A percentile compares a stretch with the other conserved stretches of the same genome.
These are phyloP conservation scores for Candida glaebosa DNA, from an alignment of 805 yeast genomes.

Conservation along the genomic window DNA sequence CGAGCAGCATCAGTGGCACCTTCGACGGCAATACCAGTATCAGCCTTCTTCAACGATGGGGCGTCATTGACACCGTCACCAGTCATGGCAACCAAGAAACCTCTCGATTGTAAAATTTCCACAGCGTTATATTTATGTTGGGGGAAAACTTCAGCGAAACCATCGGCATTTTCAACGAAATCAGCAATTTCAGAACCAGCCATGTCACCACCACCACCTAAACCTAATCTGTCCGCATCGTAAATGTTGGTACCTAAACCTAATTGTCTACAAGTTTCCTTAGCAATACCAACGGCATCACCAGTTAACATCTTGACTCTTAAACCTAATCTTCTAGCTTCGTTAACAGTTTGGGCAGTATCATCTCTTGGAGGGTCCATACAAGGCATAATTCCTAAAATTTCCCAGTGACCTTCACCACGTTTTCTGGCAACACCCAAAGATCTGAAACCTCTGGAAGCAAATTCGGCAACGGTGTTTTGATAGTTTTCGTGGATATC, in stretches of 20 bases:
- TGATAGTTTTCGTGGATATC: slow-evolving; percentile 91
- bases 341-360: slow-evolving; percentile 90
- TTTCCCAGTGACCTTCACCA: slow-evolving; percentile 98
- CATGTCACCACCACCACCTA: slow-evolving; percentile 91
- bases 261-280: slow-evolving; percentile 96
- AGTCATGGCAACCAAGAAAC: slow-evolving; percentile 98
- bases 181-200: slow-evolving; percentile 98
- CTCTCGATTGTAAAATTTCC: slow-evolving; percentile 92
- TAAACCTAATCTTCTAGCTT: slow-evolving; percentile 87
- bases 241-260: slow-evolving; percentile 95
- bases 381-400: slow-evolving; percentile 97
- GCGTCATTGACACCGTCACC: slow-evolving; percentile 99
- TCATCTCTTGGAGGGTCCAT: slow-evolving; percentile 99
- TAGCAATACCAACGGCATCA: slow-evolving; percentile 98
- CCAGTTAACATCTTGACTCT: slow-evolving; percentile 98
- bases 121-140: slow-evolving; percentile 96
- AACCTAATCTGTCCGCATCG: slow-evolving; percentile 95
- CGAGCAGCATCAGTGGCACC: slow-evolving; percentile 98
- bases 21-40: slow-evolving; percentile 93
- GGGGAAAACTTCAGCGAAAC: slow-evolving; percentile 98
- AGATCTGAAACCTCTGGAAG: slow-evolving; percentile 97
- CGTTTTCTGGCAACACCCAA: slow-evolving; percentile 98
- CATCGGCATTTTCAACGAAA: slow-evolving; percentile 96
- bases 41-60: slow-evolving; percentile 93
- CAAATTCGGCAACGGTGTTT: slow-evolving; percentile 96